Evolutionary conservation across 2,329 filamentous ascomycete species (phyloP).

Genomic region (Venturia asperata): DNA sequence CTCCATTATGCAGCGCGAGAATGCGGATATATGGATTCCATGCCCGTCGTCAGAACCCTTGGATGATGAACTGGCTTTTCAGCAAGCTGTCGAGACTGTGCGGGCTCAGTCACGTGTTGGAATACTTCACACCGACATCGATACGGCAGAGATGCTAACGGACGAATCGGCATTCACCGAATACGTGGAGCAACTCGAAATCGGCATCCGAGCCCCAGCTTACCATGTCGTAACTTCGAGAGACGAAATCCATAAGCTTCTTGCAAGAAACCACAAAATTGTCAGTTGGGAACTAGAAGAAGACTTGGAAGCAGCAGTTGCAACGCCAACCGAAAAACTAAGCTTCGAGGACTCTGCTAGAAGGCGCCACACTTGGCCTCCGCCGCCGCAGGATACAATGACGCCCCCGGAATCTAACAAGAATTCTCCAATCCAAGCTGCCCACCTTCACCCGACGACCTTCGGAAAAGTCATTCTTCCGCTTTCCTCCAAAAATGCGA

Average conservation of each 20-base stretch:
- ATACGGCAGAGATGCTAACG: constrained; percentile 14
- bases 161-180: constrained; percentile 12
- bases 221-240: not conserved
- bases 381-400: not conserved
- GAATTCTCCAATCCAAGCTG: not conserved
- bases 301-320: not conserved
- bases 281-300: constrained; percentile 5
- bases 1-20: not conserved
- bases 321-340: not conserved
- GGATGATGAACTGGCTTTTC: not conserved
- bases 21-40: constrained; percentile 14
- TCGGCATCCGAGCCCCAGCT: constrained; percentile 11
- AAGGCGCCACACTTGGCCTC: constrained; percentile 5
- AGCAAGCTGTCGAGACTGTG: constrained; percentile 9
- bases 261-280: not conserved
- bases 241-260: constrained; percentile 11
- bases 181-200: constrained; percentile 11
- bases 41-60: not conserved
- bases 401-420: not conserved
- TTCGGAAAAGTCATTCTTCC: constrained; percentile 8
- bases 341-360: not conserved
- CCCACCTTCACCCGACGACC: not conserved
- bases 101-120: not conserved
- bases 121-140: not conserved
- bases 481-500: not conserved